phyloP scores from a whole-genome alignment of 495 filamentous ascomycete species.

The Daldinia caldariorum region DNA sequence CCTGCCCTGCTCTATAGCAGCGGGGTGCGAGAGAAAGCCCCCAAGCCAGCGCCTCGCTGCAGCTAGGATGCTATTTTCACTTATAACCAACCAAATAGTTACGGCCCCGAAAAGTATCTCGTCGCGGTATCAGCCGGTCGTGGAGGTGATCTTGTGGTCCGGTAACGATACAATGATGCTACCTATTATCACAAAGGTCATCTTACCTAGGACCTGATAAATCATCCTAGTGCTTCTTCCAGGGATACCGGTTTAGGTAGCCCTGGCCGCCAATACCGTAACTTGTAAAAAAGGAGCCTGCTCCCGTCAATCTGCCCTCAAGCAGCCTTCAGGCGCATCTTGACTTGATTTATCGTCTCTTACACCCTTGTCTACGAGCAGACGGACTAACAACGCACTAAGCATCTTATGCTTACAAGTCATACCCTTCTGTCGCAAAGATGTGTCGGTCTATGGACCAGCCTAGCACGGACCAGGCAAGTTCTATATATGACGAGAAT shows the following conservation, averaged over 20 bases:
- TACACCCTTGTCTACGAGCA: conserved; percentile 31
- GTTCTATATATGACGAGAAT: conserved; percentile 16
- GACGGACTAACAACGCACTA: conserved; percentile 19
- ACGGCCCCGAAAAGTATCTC: conserved; percentile 27
- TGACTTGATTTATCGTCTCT: conserved; percentile 29
- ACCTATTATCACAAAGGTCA: conserved; percentile 24
- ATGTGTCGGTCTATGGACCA: conserved; percentile 18
- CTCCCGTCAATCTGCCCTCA: conserved; percentile 2
- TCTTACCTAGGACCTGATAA: conserved; percentile 29
- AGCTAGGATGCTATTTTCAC: conserved; percentile 37
- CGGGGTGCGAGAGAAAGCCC: conserved; percentile 33
- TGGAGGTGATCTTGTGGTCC: conserved; percentile 36
- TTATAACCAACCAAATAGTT: conserved; percentile 31
- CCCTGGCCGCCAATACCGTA: conserved; percentile 19
- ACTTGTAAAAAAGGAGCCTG: conserved; percentile 20
- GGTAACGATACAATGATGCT: conserved; percentile 31
- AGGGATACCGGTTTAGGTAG: conserved; percentile 19
- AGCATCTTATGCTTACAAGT: conserved; percentile 19
- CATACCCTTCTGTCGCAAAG: conserved; percentile 23
- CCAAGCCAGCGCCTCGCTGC: conserved; percentile 34
- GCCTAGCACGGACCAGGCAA: conserved; percentile 16
- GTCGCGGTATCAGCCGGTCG: conserved; percentile 34
- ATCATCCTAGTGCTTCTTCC: conserved; percentile 30
- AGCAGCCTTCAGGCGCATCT: background rate
- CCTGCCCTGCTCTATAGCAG: conserved; percentile 19